phyloP scores from a whole-genome alignment of 2,329 filamentous ascomycete species.

The Arthroderma uncinatum region DNA sequence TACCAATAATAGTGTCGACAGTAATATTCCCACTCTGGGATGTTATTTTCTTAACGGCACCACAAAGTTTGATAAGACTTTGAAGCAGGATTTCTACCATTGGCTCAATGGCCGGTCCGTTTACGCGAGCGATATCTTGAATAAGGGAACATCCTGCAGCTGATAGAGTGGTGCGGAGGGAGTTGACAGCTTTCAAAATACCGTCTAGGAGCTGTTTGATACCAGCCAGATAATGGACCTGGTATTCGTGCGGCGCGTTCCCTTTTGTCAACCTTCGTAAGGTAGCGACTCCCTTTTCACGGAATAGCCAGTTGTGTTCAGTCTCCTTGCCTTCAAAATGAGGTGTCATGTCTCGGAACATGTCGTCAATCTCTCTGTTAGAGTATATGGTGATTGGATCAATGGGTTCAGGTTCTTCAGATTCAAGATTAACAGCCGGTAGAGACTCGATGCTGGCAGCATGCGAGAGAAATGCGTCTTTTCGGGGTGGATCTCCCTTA shows the following conservation, averaged over 20 bases:
- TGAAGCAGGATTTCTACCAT: conserved; percentile 88
- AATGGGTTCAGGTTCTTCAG: conserved; percentile 53
- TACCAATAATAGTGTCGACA: conserved; percentile 68
- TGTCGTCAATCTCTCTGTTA: conserved; percentile 75
- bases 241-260: conserved; percentile 69
- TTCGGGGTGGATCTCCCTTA: conserved; percentile 10
- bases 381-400: conserved; percentile 79
- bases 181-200: conserved; percentile 73
- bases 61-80: conserved; percentile 77
- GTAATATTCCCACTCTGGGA: conserved; percentile 72
- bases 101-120: conserved; percentile 68
- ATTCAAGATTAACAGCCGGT: conserved; percentile 8
- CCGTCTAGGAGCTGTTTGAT: conserved; percentile 71
- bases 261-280: conserved; percentile 69
- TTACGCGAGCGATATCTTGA: conserved; percentile 68
- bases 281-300: conserved; percentile 69
- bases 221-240: conserved; percentile 55
- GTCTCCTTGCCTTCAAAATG: conserved; percentile 80
- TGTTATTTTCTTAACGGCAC: conserved; percentile 82
- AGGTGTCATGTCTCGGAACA: conserved; percentile 67
- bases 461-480: conserved; percentile 11
- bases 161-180: conserved; percentile 77
- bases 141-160: conserved; percentile 75
- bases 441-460: conserved; percentile 14
- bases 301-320: conserved; percentile 80